A percentile compares a stretch with the other conserved stretches of the same genome.
phyloP scores from a whole-genome alignment of 306 rosid species.

The Dryas octopetala region DNA sequence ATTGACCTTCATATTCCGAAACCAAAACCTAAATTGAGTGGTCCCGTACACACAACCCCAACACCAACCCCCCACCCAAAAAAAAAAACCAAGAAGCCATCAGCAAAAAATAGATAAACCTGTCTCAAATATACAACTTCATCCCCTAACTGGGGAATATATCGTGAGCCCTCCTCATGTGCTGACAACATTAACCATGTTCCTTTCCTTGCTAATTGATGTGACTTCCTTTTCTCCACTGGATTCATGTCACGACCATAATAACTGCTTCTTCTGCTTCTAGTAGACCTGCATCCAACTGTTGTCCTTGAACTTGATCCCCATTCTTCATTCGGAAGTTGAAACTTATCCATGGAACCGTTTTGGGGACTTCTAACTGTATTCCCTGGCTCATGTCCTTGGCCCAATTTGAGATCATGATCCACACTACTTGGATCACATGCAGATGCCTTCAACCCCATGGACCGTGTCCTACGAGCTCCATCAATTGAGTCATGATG shows the following conservation, averaged over 20 bases:
- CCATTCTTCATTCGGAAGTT: conserved; percentile 50
- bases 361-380: conserved; percentile 43
- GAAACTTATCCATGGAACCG: conserved; percentile 43
- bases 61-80: not conserved
- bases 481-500: conserved; percentile 48
- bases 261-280: conserved; percentile 67
- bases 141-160: conserved; percentile 94
- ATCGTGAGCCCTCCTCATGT: conserved; percentile 88
- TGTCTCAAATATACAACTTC: conserved; percentile 92
- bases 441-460: conserved; percentile 46
- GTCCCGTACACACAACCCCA: not conserved
- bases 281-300: conserved; percentile 84
- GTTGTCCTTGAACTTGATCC: conserved; percentile 70
- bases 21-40: not conserved
- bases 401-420: conserved; percentile 39
- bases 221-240: conserved; percentile 51
- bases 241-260: conserved; percentile 54
- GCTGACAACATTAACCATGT: conserved; percentile 80
- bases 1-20: not conserved
- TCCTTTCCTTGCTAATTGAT: conserved; percentile 57
- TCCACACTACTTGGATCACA: conserved; percentile 35
- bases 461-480: conserved; percentile 44
- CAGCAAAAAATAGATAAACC: conserved; percentile 46
- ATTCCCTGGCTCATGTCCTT: conserved; percentile 50
- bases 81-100: not conserved